Evolutionary conservation across 371 early-diverging fungal genomes (phyloP).

Genomic region (Parasitella parasitica): DNA sequence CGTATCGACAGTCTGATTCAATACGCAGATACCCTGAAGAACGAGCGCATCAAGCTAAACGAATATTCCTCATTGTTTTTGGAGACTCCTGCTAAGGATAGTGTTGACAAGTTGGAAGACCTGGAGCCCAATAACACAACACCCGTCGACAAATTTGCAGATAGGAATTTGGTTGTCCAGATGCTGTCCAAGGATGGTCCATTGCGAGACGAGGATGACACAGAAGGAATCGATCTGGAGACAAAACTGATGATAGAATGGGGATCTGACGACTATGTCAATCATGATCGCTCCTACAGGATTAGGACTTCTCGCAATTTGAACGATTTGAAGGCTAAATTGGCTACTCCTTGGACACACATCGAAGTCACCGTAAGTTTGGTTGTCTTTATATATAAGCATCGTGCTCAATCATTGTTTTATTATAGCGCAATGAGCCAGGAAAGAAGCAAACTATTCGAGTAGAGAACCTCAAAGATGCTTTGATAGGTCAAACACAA

Average conservation of each 20-base stretch:
- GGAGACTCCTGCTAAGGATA: slow-evolving; percentile 1
- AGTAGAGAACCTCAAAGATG: slow-evolving; percentile 54
- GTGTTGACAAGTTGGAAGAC: slow-evolving; percentile 22
- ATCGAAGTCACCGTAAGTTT: slow-evolving; percentile 27
- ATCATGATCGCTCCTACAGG: slow-evolving; percentile 40
- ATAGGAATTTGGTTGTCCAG: slow-evolving; percentile 37
- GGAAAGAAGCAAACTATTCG: slow-evolving; percentile 36
- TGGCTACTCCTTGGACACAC: slow-evolving; percentile 41
- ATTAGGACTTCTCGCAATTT: slow-evolving; percentile 50
- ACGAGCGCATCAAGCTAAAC: slow-evolving; percentile 27
- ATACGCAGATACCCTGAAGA: slow-evolving; percentile 32
- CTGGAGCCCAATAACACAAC: slow-evolving; percentile 27
- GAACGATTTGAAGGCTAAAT: slow-evolving; percentile 47
- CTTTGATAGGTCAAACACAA: slow-evolving; percentile 23
- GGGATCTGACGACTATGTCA: slow-evolving; percentile 37
- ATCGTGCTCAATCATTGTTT: not conserved
- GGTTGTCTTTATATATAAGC: not conserved
- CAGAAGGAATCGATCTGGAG: slow-evolving; percentile 46
- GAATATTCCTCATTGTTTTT: slow-evolving; percentile 42
- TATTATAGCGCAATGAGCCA: slow-evolving; percentile 24
- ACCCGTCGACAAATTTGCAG: slow-evolving; percentile 27
- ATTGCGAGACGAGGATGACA: slow-evolving; percentile 46
- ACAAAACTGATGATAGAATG: slow-evolving; percentile 42
- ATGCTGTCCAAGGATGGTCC: slow-evolving; percentile 43
- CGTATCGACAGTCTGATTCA: slow-evolving; percentile 29